Evolutionary conservation across 805 yeast species (phyloP), one percentile per base, ranked within the genome.

Genomic region (Hanseniaspora jakobsenii): DNA sequence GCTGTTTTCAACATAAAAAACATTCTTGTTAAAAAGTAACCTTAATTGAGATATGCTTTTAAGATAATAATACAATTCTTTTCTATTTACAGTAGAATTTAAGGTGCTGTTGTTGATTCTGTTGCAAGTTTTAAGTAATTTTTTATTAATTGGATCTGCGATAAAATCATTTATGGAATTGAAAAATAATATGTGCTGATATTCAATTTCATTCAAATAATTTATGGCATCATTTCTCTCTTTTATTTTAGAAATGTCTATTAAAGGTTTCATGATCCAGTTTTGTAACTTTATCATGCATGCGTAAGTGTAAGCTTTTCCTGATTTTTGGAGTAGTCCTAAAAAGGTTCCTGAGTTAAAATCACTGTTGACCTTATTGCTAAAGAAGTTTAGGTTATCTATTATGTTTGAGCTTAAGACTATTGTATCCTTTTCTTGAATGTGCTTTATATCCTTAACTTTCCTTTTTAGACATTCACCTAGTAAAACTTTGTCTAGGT

Each of bases 251-350:
- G 62, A 66, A 24, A 66, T 63, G 34, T 75, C 67, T 0, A 73
- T 60, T 18, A 87, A 65, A 1, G 98, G 98, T 48, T 70, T 66
- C 1, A 75, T 66, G 0, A 87, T 62, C 98, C 98, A 91, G 30
- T 71, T 64, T 23, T 69, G 66, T 12, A 91, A 58, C 48, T 74
- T 53, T 44, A 95, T 67, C 70, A 0, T 98, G 98, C 59, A 79
- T 80, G 23, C 70, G 66, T 0, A 97, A 83, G 27, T 74, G 63
- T 0, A 97, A 83, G 51, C 81, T 86, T 56, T 89, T 81, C 14
- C 29, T 42, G 18, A 29, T 35, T 16, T n/a, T n/a, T n/a, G n/a
- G n/a, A 42, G 21, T 48, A 91, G 52, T 2, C 84, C 64, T 86
- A 93, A 83, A 13, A 82, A 62, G 0, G 95, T 75, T 26, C 67